Evolutionary conservation across 2,329 filamentous ascomycete species (phyloP).

Genomic region (Botrytis sinoallii): DNA sequence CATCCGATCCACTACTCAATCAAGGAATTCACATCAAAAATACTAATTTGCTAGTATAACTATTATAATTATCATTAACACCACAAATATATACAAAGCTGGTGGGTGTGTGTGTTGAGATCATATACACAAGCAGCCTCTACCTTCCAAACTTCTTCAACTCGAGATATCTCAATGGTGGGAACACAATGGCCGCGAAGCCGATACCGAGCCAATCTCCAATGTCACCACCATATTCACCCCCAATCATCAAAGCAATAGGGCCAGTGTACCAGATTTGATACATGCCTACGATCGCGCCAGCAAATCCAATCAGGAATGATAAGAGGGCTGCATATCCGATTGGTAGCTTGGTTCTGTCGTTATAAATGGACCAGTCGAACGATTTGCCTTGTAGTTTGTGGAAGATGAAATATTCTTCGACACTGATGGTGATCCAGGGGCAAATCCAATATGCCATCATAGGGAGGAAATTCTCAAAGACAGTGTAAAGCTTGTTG

Average conservation of each 20-base stretch:
- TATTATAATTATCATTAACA: background rate
- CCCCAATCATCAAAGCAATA: conserved; percentile 54
- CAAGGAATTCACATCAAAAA: background rate
- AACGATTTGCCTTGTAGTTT: conserved; percentile 55
- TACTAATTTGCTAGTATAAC: background rate
- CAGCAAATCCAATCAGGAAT: conserved; percentile 60
- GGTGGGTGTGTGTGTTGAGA: background rate
- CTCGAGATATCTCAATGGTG: conserved; percentile 50
- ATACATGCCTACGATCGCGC: conserved; percentile 65
- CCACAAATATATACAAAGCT: background rate
- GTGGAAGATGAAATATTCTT: conserved; percentile 66
- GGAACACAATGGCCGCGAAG: conserved; percentile 47
- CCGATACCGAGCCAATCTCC: conserved; percentile 52
- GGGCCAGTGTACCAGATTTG: conserved; percentile 66
- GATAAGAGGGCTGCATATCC: conserved; percentile 60
- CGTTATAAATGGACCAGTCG: conserved; percentile 52
- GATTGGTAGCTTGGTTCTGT: conserved; percentile 54
- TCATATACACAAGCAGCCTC: background rate
- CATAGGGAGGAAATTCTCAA: conserved; percentile 53
- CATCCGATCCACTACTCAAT: background rate
- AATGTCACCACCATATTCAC: conserved; percentile 48
- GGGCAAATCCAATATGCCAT: conserved; percentile 59
- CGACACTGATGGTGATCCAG: conserved; percentile 53
- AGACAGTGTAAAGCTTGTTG: conserved; percentile 23
- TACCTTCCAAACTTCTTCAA: conserved; percentile 45